A percentile compares a stretch with the other conserved stretches of the same genome.
Evolutionary conservation across 2,329 filamentous ascomycete genomes (phyloP).

Genomic region (Stagonosporopsis rhizophila): DNA sequence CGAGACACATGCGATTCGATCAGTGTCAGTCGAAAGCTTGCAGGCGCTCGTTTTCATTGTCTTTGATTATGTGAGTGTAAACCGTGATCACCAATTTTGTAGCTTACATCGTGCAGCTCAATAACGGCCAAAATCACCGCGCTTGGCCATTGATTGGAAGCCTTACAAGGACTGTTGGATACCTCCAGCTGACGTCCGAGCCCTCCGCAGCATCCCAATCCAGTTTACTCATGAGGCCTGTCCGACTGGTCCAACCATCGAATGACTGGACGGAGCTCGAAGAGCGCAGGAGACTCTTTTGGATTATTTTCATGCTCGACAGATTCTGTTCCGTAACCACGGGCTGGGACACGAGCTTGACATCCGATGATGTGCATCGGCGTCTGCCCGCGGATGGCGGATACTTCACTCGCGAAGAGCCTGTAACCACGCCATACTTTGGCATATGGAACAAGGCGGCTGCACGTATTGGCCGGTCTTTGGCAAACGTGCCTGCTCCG

Average conservation of each 20-base stretch:
- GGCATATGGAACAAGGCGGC: conserved; percentile 47
- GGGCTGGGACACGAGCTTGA: conserved; percentile 45
- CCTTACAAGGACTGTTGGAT: conserved; percentile 45
- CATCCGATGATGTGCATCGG: conserved; percentile 45
- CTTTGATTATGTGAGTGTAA: conserved; percentile 35
- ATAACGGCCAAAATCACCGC: conserved; percentile 37
- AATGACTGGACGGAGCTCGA: conserved; percentile 43
- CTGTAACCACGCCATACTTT: conserved; percentile 44
- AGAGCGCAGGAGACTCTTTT: conserved; percentile 42
- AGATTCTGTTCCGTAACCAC: conserved; percentile 43
- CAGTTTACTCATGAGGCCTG: conserved; percentile 41
- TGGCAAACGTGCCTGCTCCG: conserved; percentile 43
- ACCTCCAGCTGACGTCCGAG: conserved; percentile 42
- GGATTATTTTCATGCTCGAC: conserved; percentile 45
- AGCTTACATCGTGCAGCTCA: conserved; percentile 28
- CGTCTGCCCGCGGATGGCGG: conserved; percentile 44
- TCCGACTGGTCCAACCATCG: conserved; percentile 34
- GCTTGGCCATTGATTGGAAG: conserved; percentile 46
- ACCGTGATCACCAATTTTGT: background rate
- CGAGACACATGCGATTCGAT: conserved; percentile 36
- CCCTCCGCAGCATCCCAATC: conserved; percentile 31
- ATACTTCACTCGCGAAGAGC: conserved; percentile 45
- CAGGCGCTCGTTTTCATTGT: conserved; percentile 43
- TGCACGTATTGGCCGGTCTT: conserved; percentile 41
- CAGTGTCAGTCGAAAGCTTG: conserved; percentile 39